Base-by-base conservation (phyloP, 768 basidiomycete species). In the Termitomyces sp. region DNA sequence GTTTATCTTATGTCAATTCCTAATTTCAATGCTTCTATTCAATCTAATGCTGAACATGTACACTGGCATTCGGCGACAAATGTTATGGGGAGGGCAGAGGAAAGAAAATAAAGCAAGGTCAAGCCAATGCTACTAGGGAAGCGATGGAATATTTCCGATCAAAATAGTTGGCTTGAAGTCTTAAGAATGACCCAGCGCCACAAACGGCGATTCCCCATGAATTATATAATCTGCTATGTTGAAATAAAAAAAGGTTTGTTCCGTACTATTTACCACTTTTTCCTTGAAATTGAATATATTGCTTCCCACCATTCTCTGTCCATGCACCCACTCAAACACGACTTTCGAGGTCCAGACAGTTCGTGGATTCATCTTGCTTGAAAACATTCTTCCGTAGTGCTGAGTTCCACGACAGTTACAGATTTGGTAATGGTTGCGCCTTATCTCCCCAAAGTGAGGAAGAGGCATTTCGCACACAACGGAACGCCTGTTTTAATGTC, bases 1-100 rank as follows among this genome's bases (percentile, higher is more conserved):
- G 71, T 68, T 8, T 67, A 62, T 41, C 26, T 74, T 75, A 50
- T 58, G 67, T 62, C 14, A 23, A 37, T 23, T 19, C 10, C 5
- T 19, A 14, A 26, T n/a, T 28, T 23, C 3, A 23, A 23, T 21
- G 15, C 3, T 33, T 49, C 46, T 15, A 33, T 14, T 17, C 11
- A 21, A 21, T 33, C 43, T 41, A 30, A 53, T 21, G 12, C 15
- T 38, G 14, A 38, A 26, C 7, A 28, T 42, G 21, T 33, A 38
- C 40, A 23, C 23, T 23, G 23, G 23, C 23, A 67, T 62, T 64
- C 26, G 54, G 47, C 12, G 56, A 53, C 47, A 50, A 50, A 2
- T 44, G 52, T 41, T 60, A 56, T 46, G 64, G 62, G 12, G 23
- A 47, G 21, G 64, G 63, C 19, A 52, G 15, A 6, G 56, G 50